Conservation (phyloP, 2,329 filamentous ascomycete genomes). For the Aspergillus pseudonomiae region DNA sequence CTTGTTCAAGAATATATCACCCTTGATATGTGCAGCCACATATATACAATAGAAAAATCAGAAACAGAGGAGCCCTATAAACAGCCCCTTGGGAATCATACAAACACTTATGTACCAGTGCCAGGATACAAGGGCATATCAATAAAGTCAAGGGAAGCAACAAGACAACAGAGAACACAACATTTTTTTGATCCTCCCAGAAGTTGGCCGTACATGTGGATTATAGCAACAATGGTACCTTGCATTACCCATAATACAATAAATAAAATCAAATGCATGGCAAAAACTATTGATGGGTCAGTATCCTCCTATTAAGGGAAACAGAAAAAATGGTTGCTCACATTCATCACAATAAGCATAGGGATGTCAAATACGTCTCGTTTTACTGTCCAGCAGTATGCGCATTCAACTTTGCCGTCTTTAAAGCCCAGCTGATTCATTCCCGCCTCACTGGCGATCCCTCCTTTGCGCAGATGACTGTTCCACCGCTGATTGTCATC, state of each 20-base stretch:
- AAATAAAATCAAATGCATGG: slow-evolving; percentile 46
- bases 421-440: slow-evolving; percentile 78
- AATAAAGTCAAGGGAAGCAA: neutral
- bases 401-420: slow-evolving; percentile 91
- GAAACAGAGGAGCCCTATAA: slow-evolving; percentile 6
- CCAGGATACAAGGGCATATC: neutral
- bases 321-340: slow-evolving; percentile 57
- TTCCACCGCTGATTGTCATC: slow-evolving; percentile 53
- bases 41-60: slow-evolving; percentile 1
- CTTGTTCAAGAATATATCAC: neutral
- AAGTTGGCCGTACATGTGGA: neutral
- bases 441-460: slow-evolving; percentile 60
- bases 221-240: neutral
- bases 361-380: slow-evolving; percentile 97
- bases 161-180: neutral
- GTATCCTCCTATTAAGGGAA: slow-evolving; percentile 3
- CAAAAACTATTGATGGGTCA: slow-evolving; percentile 41
- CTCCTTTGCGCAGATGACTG: slow-evolving; percentile 47
- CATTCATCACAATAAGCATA: slow-evolving; percentile 98
- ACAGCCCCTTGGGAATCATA: slow-evolving; percentile 6
- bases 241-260: slow-evolving; percentile 10
- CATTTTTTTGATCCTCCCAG: slow-evolving; percentile 7
- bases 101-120: slow-evolving; percentile 3
- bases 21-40: neutral
- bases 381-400: slow-evolving; percentile 96